Percentiles rank a stretch among this genome's conserved stretches.
phyloP scores from a whole-genome alignment of 2,329 filamentous ascomycete genomes.

The Cercospora beticola region DNA sequence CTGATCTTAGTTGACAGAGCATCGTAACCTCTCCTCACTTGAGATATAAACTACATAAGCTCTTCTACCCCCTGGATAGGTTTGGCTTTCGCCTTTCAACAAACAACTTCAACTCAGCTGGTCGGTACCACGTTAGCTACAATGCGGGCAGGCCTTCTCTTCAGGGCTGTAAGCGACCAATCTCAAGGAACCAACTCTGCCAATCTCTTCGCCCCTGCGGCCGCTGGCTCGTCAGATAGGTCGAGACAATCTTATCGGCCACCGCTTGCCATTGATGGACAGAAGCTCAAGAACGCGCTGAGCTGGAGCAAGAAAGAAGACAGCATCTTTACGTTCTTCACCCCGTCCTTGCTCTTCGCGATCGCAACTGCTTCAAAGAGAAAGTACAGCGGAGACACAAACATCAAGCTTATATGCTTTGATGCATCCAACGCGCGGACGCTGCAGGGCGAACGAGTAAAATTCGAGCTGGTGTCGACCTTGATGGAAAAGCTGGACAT shows the following conservation, averaged over 20 bases:
- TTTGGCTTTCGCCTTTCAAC: background rate
- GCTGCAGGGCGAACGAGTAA: background rate
- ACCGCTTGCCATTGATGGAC: background rate
- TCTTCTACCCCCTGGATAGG: background rate
- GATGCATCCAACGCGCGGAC: background rate
- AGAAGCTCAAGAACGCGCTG: conserved; percentile 12
- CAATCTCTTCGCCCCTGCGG: conserved; percentile 9
- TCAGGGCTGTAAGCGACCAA: conserved; percentile 10
- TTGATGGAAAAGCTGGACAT: conserved; percentile 2
- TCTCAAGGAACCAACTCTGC: conserved; percentile 16
- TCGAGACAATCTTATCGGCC: background rate
- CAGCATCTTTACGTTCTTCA: conserved; percentile 16
- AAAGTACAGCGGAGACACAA: conserved; percentile 1
- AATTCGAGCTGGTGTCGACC: conserved; percentile 2
- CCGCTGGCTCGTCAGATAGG: background rate
- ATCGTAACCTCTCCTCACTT: background rate
- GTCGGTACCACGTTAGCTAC: background rate
- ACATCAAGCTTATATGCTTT: conserved; percentile 14
- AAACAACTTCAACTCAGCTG: background rate
- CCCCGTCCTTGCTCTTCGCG: conserved; percentile 18
- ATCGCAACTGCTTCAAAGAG: conserved; percentile 10
- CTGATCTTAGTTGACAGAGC: background rate
- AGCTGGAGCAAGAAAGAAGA: conserved; percentile 2
- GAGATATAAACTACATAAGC: background rate
- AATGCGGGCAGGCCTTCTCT: conserved; percentile 10